Evolutionary conservation across 768 basidiomycete genomes (phyloP), one percentile per base, ranked within the genome.

Genomic region (Naganishia randhawae): DNA sequence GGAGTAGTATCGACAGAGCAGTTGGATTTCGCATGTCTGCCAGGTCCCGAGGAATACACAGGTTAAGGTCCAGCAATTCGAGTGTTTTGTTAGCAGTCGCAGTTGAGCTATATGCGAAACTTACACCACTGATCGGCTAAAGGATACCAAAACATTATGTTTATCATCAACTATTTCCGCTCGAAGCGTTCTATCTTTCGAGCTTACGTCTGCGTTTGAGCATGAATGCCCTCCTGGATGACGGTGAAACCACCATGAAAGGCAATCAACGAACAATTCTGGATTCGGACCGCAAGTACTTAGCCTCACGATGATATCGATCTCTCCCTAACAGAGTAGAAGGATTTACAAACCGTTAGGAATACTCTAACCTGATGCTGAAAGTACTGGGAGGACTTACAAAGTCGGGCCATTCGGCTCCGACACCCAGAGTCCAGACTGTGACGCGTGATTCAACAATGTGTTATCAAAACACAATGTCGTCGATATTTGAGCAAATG

Each of bases 391-490:
- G 17, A 55, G 65, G 13, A 70, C 76, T 72, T 45, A 77, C 76
- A 19, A 71, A 55, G 16, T 39, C 39, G 8, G 77, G 78, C 78
- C 78, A 79, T 22, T 67, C 61, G 0, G 50, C 73, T 10, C 74
- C 73, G 63, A 78, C 77, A 13, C 78, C 78, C 65, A 79, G 51
- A 0, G 73, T 75, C 77, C 77, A 79, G 63, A 79, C 78, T 79
- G 54, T 17, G 17, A 52, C 4, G 42, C 31, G 13, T n/a, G 16
- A 51, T 8, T 7, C 29, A 25, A 25, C 29, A 3, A 10, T 35
- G 32, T 39, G 37, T 14, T 29, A 55, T 45, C 57, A 52, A n/a
- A 33, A 17, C 6, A 3, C 35, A 14, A 14, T 13, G 35, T 27
- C 27, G 25, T 27, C 29, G 17, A 45, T 31, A n/a, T 8, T 54